Percentiles rank a stretch among this genome's conserved stretches.
These are phyloP conservation scores for Penicillium ucsense DNA, from an alignment of 495 filamentous ascomycete genomes.

Conservation along the genomic window DNA sequence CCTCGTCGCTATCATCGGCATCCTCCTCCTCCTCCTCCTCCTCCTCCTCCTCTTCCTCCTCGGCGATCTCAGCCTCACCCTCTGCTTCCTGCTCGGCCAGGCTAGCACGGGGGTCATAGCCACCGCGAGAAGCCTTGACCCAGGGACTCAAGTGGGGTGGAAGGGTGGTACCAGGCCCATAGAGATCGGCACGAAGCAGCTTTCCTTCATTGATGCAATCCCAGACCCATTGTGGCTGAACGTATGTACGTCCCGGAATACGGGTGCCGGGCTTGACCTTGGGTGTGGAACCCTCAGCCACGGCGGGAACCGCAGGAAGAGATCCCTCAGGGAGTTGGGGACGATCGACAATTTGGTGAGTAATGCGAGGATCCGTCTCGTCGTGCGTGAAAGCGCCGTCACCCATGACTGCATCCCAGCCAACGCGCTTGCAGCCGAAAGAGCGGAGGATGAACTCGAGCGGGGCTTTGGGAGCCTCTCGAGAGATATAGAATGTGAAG, in stretches of 20 bases:
- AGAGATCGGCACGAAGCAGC: constrained; percentile 76
- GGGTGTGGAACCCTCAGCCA: constrained; percentile 40
- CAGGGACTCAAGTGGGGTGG: constrained; percentile 95
- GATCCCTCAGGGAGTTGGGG: constrained; percentile 59
- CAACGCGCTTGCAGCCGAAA: constrained; percentile 92
- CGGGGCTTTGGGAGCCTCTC: constrained; percentile 83
- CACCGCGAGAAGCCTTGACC: constrained; percentile 74
- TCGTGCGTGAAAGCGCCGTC: constrained; percentile 86
- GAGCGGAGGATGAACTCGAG: constrained; percentile 90
- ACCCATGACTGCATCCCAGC: constrained; percentile 83
- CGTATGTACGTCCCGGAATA: constrained; percentile 78
- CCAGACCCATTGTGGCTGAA: constrained; percentile 99
- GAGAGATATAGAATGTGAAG: constrained; percentile 85
- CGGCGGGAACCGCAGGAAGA: constrained; percentile 46
- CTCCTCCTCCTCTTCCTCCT: constrained; percentile 65
- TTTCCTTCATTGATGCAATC: constrained; percentile 86
- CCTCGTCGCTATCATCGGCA: constrained; percentile 36
- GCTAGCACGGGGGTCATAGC: constrained; percentile 78
- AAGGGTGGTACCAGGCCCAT: constrained; percentile 78
- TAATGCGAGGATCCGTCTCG: constrained; percentile 78
- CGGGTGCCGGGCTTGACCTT: constrained; percentile 47
- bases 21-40: constrained; percentile 76
- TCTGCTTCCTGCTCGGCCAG: constrained; percentile 70
- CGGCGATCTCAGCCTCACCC: constrained; percentile 66
- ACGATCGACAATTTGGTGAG: constrained; percentile 92